These are phyloP conservation scores for Mrakia gelida DNA, from an alignment of 768 basidiomycete species.

Conservation along the genomic window DNA sequence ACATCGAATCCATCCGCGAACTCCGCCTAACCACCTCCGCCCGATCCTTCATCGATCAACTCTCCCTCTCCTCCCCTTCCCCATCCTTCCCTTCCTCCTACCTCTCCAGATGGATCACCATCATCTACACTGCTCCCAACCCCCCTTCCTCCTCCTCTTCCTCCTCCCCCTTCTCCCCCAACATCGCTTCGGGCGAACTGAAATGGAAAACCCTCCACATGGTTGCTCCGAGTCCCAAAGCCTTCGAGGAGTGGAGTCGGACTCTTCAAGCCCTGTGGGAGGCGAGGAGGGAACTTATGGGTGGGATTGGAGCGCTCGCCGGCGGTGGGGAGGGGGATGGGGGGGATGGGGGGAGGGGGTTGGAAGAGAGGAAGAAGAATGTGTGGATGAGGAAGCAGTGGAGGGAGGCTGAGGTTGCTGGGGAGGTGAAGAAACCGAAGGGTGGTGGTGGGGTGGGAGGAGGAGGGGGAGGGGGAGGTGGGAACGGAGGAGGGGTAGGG, in stretches of 20 bases:
- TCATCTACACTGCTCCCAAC: conserved; percentile 67
- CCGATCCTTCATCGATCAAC: conserved; percentile 65
- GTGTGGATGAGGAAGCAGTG: conserved; percentile 80
- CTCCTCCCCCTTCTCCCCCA: not conserved
- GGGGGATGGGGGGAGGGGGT: not conserved
- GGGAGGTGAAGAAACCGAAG: conserved; percentile 61
- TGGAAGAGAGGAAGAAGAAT: conserved; percentile 55
- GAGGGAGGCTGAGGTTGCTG: conserved; percentile 63
- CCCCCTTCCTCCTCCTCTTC: not conserved
- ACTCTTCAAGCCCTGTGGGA: conserved; percentile 62
- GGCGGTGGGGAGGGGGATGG: not conserved
- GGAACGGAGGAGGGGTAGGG: not conserved
- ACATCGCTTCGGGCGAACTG: not conserved
- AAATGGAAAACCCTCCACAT: conserved; percentile 75
- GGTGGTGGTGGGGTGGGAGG: conserved; percentile 43
- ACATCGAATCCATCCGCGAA: conserved; percentile 81
- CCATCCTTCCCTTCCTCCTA: conserved; percentile 60
- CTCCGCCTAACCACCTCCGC: conserved; percentile 70
- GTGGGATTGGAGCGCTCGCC: conserved; percentile 51
- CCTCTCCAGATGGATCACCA: conserved; percentile 74
- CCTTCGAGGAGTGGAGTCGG: conserved; percentile 60
- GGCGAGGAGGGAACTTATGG: conserved; percentile 66
- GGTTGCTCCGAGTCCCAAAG: conserved; percentile 62
- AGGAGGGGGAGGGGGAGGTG: conserved; percentile 20
- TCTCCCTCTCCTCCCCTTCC: conserved; percentile 59